A percentile compares a stretch with the other conserved stretches of the same genome.
These are phyloP conservation scores for Cladophialophora carrionii DNA, from an alignment of 2,329 filamentous ascomycete species.

Conservation along the genomic window DNA sequence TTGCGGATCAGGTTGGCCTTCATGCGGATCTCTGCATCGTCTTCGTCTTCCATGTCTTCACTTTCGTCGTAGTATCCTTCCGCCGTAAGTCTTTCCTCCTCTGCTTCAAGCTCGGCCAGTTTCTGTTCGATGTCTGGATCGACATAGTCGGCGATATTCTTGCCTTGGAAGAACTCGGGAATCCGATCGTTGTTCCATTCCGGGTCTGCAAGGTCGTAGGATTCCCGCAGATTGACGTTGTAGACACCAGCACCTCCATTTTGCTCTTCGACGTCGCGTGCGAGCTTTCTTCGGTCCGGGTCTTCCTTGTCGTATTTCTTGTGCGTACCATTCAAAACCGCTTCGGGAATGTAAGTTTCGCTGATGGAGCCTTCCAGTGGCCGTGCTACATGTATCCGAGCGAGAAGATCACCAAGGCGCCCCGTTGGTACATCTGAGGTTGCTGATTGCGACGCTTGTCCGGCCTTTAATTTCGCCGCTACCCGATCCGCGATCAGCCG, in stretches of 20 bases:
- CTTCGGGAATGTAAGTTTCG: slow-evolving; percentile 87
- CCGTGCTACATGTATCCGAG: slow-evolving; percentile 94
- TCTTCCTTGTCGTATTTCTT: slow-evolving; percentile 91
- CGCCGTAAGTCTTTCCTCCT: slow-evolving; percentile 88
- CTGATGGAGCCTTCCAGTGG: slow-evolving; percentile 78
- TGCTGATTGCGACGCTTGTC: slow-evolving; percentile 81
- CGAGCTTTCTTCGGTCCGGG: slow-evolving; percentile 76
- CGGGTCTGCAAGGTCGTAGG: slow-evolving; percentile 82
- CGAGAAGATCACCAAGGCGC: slow-evolving; percentile 85
- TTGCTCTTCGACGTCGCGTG: slow-evolving; percentile 85
- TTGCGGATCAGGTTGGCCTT: slow-evolving; percentile 96
- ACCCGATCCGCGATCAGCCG: slow-evolving; percentile 90
- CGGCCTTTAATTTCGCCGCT: slow-evolving; percentile 89
- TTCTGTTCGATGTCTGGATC: slow-evolving; percentile 96
- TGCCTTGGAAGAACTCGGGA: slow-evolving; percentile 89
- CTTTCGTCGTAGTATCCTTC: slow-evolving; percentile 94
- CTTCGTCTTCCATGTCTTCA: slow-evolving; percentile 78
- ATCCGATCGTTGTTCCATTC: slow-evolving; percentile 98
- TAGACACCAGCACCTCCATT: slow-evolving; percentile 94
- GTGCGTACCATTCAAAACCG: slow-evolving; percentile 64
- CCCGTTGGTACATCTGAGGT: slow-evolving; percentile 75
- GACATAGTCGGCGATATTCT: slow-evolving; percentile 96
- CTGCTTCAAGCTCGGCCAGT: slow-evolving; percentile 86
- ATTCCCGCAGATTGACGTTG: slow-evolving; percentile 87
- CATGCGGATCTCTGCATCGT: slow-evolving; percentile 82